These are phyloP conservation scores for Naumovozyma baii DNA, from an alignment of 805 yeast genomes.

Conservation along the genomic window DNA sequence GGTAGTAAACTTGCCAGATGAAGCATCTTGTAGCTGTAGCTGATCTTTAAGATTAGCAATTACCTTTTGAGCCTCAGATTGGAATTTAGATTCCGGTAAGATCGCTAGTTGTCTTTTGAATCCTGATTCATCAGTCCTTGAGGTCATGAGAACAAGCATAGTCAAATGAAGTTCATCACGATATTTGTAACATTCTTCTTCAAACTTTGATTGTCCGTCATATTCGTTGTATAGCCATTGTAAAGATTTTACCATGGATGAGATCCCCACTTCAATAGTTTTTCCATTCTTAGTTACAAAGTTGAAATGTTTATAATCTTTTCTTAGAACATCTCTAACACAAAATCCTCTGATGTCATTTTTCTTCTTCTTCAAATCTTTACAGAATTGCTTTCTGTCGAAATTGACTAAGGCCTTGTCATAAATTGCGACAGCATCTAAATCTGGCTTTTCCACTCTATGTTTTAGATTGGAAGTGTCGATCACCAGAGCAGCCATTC, in stretches of 20 bases:
- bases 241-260: constrained; percentile 4
- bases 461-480: constrained; percentile 65
- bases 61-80: constrained; percentile 4
- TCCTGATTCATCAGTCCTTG: constrained; percentile 28
- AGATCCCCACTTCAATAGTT: not conserved
- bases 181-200: constrained; percentile 18
- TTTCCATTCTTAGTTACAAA: constrained; percentile 23
- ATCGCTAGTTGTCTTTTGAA: constrained; percentile 40
- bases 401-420: constrained; percentile 13
- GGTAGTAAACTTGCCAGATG: not conserved
- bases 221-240: constrained; percentile 37
- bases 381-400: constrained; percentile 23
- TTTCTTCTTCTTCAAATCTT: constrained; percentile 40
- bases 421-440: constrained; percentile 35
- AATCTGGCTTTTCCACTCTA: constrained; percentile 56
- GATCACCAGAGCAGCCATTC: constrained; percentile 58
- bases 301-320: constrained; percentile 74
- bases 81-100: constrained; percentile 11
- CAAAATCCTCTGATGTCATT: constrained; percentile 53
- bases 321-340: constrained; percentile 53
- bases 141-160: constrained; percentile 40
- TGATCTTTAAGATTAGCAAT: constrained; percentile 11
- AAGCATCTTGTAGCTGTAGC: constrained; percentile 7
- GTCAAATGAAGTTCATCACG: constrained; percentile 30
- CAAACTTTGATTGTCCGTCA: constrained; percentile 21